These are phyloP conservation scores for Saturnispora galanensis DNA, from an alignment of 805 yeast species.

Conservation along the genomic window DNA sequence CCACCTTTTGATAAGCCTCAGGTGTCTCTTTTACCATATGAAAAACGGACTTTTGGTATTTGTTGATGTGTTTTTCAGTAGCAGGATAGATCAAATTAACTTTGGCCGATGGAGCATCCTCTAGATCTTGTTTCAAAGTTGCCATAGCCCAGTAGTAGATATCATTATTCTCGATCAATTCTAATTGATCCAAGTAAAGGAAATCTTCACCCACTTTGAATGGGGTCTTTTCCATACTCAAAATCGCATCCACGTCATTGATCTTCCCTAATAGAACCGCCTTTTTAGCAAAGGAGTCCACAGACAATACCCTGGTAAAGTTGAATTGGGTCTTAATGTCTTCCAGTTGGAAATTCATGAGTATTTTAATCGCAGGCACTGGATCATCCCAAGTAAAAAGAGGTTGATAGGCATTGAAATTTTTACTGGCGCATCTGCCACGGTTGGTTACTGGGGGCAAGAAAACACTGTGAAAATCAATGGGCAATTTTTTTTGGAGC, in stretches of 20 bases:
- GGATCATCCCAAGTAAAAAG: no score
- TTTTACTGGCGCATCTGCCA: no score
- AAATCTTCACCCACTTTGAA: conserved; percentile 28
- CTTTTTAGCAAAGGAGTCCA: conserved; percentile 59
- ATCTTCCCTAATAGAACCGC: conserved; percentile 64
- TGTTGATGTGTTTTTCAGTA: conserved; percentile 70
- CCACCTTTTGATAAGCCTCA: conserved; percentile 49
- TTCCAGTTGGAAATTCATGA: background rate
- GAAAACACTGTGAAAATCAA: no score
- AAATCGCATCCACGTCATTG: conserved; percentile 49
- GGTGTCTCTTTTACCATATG: conserved; percentile 77
- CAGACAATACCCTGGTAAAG: conserved; percentile 36
- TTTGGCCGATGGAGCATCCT: conserved; percentile 49
- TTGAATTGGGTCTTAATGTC: conserved; percentile 31
- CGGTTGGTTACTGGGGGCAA: no score
- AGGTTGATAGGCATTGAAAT: no score
- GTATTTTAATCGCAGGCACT: background rate
- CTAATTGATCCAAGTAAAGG: conserved; percentile 17
- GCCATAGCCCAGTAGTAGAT: conserved; percentile 72
- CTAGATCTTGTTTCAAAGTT: conserved; percentile 37
- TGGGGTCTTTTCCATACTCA: conserved; percentile 65
- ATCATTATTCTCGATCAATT: conserved; percentile 58
- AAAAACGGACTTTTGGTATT: conserved; percentile 51
- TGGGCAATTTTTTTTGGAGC: no score
- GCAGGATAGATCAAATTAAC: conserved; percentile 83